Conservation (phyloP, 2,329 filamentous ascomycete species). For the Dactylellina leptospora region DNA sequence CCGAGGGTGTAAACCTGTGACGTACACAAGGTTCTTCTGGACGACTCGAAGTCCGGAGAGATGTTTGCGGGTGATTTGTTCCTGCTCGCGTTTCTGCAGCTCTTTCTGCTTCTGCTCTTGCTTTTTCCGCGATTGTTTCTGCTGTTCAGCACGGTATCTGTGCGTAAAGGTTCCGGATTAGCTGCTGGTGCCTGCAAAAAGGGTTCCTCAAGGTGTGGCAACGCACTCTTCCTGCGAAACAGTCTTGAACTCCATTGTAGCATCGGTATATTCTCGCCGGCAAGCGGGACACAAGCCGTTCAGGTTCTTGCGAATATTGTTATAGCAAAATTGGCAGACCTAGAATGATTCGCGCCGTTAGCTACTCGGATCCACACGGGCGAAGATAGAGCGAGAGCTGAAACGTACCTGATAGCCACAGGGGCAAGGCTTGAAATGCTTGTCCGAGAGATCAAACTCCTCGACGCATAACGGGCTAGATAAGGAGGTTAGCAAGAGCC, state of each 20-base stretch:
- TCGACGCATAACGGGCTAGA: conserved; percentile 94
- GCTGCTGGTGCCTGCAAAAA: background rate
- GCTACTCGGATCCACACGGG: conserved; percentile 39
- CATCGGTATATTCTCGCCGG: conserved; percentile 92
- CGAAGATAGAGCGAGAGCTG: conserved; percentile 32
- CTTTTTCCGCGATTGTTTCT: conserved; percentile 86
- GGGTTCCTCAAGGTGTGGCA: background rate
- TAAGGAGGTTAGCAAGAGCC: conserved; percentile 55
- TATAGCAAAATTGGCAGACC: conserved; percentile 99
- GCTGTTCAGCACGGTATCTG: conserved; percentile 65
- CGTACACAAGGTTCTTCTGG: conserved; percentile 98
- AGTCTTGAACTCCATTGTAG: conserved; percentile 95
- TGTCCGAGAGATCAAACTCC: conserved; percentile 97
- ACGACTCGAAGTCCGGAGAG: conserved; percentile 93
- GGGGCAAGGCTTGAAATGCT: conserved; percentile 94
- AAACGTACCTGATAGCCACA: conserved; percentile 88
- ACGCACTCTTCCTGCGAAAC: conserved; percentile 93
- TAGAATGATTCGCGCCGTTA: conserved; percentile 60
- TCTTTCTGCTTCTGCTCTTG: conserved; percentile 89
- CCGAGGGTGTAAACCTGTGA: conserved; percentile 90
- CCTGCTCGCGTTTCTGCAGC: conserved; percentile 92
- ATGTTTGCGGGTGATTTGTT: conserved; percentile 94
- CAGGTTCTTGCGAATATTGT: conserved; percentile 98
- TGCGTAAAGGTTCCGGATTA: conserved; percentile 22
- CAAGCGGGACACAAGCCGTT: conserved; percentile 98